Evolutionary conservation across 768 basidiomycete genomes (phyloP), one percentile per base, ranked within the genome.

Genomic region (Boletellus emodensis): DNA sequence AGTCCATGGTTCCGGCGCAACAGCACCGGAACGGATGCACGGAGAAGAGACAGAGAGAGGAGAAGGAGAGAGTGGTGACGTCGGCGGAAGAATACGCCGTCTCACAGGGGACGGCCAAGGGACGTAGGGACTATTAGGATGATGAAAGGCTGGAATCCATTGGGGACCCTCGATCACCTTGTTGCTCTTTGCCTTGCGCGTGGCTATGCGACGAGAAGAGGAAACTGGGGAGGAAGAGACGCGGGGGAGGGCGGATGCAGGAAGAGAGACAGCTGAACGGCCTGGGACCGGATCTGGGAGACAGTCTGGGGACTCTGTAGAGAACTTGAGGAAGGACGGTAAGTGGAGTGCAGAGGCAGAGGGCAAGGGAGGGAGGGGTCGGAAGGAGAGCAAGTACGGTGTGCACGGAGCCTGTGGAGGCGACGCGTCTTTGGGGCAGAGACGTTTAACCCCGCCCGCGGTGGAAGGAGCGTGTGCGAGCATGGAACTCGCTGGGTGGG

Each of bases 101-200:
- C 61, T 80, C 69, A 60, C 63, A 22, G 71, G 64, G 26, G 68
- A 61, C 6, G 70, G 58, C 78, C 77, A 80, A 9, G 79, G 79
- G 6, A 78, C 74, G 46, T 80, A 80, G n/a, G 79, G 79, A 58
- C 75, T 78, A 45, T 79, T 79, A 6, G 78, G 76, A 60, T 80
- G 76, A 37, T 70, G 71, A 30, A 76, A 68, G 22, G 72, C 64
- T 7, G 74, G 70, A 32, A 72, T 64, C 56, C 65, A 68, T 35
- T 63, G 60, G 3, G 65, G 64, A 45, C 68, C 67, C 51, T 61
- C 61, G 41, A 56, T 41, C 12, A 55, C 61, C 44, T 65, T 61
- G 33, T 51, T 56, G 10, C 55, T 59, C 51, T 47, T 58, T 18
- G 54, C 44, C 38, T 56, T 63, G 22, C 52, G 53, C 40, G 40